Conservation (phyloP, 164 flowering plant species). For the Stephania yunnanensis region DNA sequence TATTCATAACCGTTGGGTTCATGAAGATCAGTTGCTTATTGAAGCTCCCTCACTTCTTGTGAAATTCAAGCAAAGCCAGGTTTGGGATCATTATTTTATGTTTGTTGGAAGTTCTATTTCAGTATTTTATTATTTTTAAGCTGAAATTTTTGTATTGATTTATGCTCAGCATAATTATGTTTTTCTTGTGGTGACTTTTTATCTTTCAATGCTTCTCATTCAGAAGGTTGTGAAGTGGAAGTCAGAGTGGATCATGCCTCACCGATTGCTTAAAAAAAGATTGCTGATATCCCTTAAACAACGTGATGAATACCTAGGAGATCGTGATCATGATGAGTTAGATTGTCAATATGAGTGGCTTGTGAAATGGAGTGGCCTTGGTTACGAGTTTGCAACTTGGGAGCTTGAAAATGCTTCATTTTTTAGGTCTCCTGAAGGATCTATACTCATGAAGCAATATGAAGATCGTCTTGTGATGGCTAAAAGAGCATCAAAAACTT, state of each 20-base stretch:
- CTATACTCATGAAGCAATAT: slow-evolving; percentile 41
- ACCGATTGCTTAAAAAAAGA: slow-evolving; percentile 56
- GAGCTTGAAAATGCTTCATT: slow-evolving; percentile 55
- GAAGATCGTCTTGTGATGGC: slow-evolving; percentile 43
- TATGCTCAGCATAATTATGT: neutral
- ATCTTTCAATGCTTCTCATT: neutral
- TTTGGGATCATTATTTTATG: neutral
- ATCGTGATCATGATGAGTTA: neutral
- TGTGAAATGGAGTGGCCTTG: slow-evolving; percentile 83
- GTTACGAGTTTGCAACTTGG: slow-evolving; percentile 68
- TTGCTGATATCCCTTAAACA: slow-evolving; percentile 22
- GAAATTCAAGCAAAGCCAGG: slow-evolving; percentile 40
- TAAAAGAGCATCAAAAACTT: slow-evolving; percentile 19
- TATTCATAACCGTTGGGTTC: slow-evolving; percentile 67
- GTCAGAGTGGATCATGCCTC: slow-evolving; percentile 58
- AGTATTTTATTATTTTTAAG: neutral
- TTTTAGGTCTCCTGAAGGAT: slow-evolving; percentile 38
- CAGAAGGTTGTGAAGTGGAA: slow-evolving; percentile 39
- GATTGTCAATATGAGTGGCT: slow-evolving; percentile 59
- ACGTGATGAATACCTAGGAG: slow-evolving; percentile 13
- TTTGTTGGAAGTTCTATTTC: neutral
- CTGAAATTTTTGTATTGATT: neutral
- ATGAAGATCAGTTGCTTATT: slow-evolving; percentile 42
- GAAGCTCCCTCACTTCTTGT: slow-evolving; percentile 52
- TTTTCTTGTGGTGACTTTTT: slow-evolving; percentile 1